Evolutionary conservation across 2,329 filamentous ascomycete genomes (phyloP), one percentile per base, ranked within the genome.

Genomic region (Decorospora gaudefroyi): DNA sequence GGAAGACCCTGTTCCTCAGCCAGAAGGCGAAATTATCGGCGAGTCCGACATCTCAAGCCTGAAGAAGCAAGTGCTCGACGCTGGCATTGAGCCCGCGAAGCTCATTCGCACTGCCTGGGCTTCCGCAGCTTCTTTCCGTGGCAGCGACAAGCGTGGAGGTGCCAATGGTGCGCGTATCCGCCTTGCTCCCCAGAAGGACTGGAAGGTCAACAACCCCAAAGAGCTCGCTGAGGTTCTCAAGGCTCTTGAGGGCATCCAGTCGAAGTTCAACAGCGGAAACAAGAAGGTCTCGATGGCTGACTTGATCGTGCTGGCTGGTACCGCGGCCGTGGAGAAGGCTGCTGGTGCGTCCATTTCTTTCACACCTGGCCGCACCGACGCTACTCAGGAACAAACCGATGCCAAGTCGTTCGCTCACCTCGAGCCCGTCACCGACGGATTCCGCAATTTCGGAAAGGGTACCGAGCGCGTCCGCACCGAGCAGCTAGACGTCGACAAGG

Each of bases 231-330:
- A 85, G 68, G 82, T 87, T 2, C 74, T 90, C 25, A 62, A 65
- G 17, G 76, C 79, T 0, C 74, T 90, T 4, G 83, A 88, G 71
- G 69, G 68, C 16, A 72, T 91, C 5, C 85, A 90, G 75, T 72
- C 78, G 56, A 76, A 80, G 39, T 89, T 88, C 75, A 86, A 87
- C 74, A 63, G 65, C 44, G 76, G 74, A 18, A 78, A 78, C 64
- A 88, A 89, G 82, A 83, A 86, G 72, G 80, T 91, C 3, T 90
- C 87, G 0, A 65, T 90, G n/a, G 87, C 87, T 31, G 87, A 91
- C 62, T 73, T 90, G 27, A 89, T 91, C 57, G 86, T 91, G 6
- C 79, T 91, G 3, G 87, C 76, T n/a, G 87, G 87, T 62, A 68
- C 68, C 26, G 86, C 86, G 2, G 86, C 83, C 16, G 70, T 91